phyloP scores from a whole-genome alignment of 2,329 filamentous ascomycete species.

The Beauveria australis region DNA sequence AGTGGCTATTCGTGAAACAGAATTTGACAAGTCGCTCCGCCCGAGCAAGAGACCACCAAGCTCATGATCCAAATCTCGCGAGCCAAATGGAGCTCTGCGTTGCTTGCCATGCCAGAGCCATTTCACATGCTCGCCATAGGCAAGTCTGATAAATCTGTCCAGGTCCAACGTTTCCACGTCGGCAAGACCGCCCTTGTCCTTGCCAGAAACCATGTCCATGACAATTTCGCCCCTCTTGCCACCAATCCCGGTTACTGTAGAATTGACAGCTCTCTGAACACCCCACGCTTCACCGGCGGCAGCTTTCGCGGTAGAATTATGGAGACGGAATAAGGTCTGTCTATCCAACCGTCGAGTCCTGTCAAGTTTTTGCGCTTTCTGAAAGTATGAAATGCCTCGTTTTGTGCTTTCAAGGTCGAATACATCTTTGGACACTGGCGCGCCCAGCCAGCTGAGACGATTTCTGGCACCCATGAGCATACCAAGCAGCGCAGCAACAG shows the following conservation, averaged over 20 bases:
- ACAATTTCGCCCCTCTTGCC: constrained; percentile 92
- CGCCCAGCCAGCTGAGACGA: constrained; percentile 74
- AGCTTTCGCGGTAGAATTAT: constrained; percentile 79
- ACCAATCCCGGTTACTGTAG: constrained; percentile 85
- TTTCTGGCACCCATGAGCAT: constrained; percentile 86
- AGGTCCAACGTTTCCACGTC: constrained; percentile 90
- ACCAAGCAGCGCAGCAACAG: constrained; percentile 78
- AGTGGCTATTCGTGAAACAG: constrained; percentile 19
- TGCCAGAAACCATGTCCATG: constrained; percentile 83
- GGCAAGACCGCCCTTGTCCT: constrained; percentile 81
- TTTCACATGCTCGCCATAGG: constrained; percentile 75
- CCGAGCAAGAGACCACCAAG: background rate
- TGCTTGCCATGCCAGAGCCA: constrained; percentile 95
- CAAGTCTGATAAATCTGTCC: constrained; percentile 69
- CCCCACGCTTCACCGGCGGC: constrained; percentile 85
- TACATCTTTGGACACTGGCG: constrained; percentile 79
- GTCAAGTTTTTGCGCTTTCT: constrained; percentile 77
- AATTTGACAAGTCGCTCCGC: background rate
- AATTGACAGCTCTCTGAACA: constrained; percentile 90
- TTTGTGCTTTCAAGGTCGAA: constrained; percentile 82
- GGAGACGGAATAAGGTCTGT: constrained; percentile 72
- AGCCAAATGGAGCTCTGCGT: constrained; percentile 49
- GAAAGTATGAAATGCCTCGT: constrained; percentile 77
- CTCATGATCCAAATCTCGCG: constrained; percentile 40
- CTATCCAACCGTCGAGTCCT: constrained; percentile 74